Evolutionary conservation across 352 stramenopile genomes (phyloP), one percentile per base, ranked within the genome.

Genomic region (Globisporangium barbulae): DNA sequence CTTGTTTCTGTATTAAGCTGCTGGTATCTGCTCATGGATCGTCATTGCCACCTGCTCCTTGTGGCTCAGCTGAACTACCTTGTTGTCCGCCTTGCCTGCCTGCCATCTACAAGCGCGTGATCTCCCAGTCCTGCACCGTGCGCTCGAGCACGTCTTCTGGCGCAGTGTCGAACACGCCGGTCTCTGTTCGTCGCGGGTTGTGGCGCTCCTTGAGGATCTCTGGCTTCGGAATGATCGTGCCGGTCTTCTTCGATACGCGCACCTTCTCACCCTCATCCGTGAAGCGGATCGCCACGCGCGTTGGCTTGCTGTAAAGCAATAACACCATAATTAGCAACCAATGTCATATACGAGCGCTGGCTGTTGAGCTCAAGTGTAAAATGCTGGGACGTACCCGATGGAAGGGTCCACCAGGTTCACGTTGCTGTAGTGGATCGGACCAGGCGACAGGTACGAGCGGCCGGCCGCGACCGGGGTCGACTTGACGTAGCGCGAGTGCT

Each of bases 191-290:
- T 79, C 91, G 67, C 47, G 88, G 86, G 64, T 79, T 89, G 69
- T 95, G 78, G 42, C 91, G 83, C 65, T 96, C 81, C 71, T 91
- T 97, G 47, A 97, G 81, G 60, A 97, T 71, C 30, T 97, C 91
- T 6, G 96, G 94, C 72, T 95, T 95, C 30, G 93, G 91, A 78
- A 99, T 98, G 69, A 98, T 98, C 13, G 94, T 97, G 65, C 94
- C 94, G 39, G 88, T 97, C 72, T 97, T 94, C 79, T 97, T 98
- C 28, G 93, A 93, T 66, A 98, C 91, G 44, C 96, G 87, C 49
- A 98, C 89, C 78, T 98, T 98, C 33, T 96, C 94, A 33, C 94
- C 95, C 48, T 98, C 88, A 25, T 98, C 90, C 52, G 95, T 86
- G 68, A 89, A 96, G 65, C 87, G 83, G 59, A 92, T 90, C 47